Conservation (phyloP, 2,329 filamentous ascomycete species). For the Xylariomycetidae sp. region DNA sequence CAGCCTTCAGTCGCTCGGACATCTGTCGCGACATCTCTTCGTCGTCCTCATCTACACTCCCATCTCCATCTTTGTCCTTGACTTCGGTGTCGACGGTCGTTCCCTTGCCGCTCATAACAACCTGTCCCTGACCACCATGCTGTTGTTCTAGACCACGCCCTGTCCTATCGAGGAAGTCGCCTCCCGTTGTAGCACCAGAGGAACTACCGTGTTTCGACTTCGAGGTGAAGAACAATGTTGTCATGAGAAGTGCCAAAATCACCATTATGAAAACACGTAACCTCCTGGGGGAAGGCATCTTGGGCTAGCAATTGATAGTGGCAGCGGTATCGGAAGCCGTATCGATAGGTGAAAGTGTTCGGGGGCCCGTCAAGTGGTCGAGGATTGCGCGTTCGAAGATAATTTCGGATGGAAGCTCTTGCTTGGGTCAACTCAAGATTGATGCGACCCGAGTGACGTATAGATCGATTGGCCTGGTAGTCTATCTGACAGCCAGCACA, state of each 20-base stretch:
- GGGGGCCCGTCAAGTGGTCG: no score
- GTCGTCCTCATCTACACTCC: conserved; percentile 53
- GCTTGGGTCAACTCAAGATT: no score
- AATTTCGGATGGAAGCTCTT: no score
- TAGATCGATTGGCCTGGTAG: no score
- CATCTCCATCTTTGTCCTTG: conserved; percentile 50
- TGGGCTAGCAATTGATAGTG: no score
- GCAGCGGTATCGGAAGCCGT: no score
- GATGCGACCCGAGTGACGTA: no score
- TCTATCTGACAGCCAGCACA: no score
- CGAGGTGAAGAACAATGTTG: conserved; percentile 70
- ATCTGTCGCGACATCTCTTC: conserved; percentile 48
- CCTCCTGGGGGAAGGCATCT: conserved; percentile 68
- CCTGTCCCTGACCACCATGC: conserved; percentile 27
- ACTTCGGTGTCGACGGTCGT: conserved; percentile 33
- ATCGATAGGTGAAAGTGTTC: no score
- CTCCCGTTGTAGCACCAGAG: conserved; percentile 55
- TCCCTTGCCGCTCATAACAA: conserved; percentile 35
- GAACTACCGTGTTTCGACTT: no score
- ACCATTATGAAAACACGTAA: conserved; percentile 63
- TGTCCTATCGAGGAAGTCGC: conserved; percentile 61
- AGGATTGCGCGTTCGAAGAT: no score
- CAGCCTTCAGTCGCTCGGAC: conserved; percentile 60
- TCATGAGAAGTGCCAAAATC: conserved; percentile 59
- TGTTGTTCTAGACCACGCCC: conserved; percentile 47